Evolutionary conservation across 495 filamentous ascomycete genomes (phyloP), one percentile per base, ranked within the genome.

Genomic region (Cercophora samala): DNA sequence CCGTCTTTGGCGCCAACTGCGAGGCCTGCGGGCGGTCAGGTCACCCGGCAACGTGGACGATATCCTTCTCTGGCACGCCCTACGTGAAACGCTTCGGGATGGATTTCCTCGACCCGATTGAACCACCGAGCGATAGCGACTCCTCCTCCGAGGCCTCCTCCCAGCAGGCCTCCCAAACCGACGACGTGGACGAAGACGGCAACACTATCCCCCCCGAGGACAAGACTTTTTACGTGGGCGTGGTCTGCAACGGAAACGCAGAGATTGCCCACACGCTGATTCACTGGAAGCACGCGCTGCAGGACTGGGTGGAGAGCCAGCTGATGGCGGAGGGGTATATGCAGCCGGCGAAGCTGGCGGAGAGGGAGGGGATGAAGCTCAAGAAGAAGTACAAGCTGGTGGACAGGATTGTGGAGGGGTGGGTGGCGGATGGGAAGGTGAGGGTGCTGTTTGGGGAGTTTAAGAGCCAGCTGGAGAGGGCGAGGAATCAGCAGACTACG

Each of bases 211-310:
- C 72, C 63, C 76, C 53, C 29, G 75, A 56, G 69, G 81, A 54
- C 64, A 85, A 64, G 69, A 76, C 68, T 22, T 83, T 78, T 77
- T 46, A 53, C 17, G 69, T 83, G 5, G 81, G 81, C 26, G 62
- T 63, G 18, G 72, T 77, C 3, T 95, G 91, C 82, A 86, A 83
- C 66, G 75, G 71, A 58, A 93, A 91, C 72, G 89, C 91, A 6
- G 78, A 83, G 64, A 87, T 86, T 18, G 89, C 89, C 0, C 91
- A 94, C 70, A 83, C 81, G 0, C 80, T 94, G 2, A 81, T 83
- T 1, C 91, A 95, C 68, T 95, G 91, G 91, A 88, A 89, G 54
- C 85, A 84, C 70, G 85, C 87, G 32, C 86, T 94, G 54, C 89
- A 91, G 67, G 81, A 90, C 67, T 89, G 82, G 83, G 88, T 93